Base-by-base conservation (phyloP, 202 grass and related monocot species). In the Setaria italica region DNA sequence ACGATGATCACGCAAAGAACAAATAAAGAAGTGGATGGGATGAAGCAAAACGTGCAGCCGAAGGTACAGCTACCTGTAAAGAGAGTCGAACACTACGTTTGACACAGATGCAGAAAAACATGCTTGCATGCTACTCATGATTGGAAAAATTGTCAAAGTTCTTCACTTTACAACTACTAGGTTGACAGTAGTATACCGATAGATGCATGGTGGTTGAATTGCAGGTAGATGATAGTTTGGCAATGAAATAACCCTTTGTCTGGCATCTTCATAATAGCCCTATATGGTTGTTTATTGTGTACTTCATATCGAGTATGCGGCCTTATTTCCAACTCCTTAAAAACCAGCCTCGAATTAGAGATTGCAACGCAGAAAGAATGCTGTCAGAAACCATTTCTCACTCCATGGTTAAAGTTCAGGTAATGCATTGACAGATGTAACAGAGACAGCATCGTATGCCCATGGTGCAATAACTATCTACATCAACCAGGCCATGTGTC, bases 11-110 rank as follows among this genome's bases (percentile, higher is more conserved):
- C 62, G 65, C 37, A 72, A 82, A 32, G 72, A 48, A 32, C 4
- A 9, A 2, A 21, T 48, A 62, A 11, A 54, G 43, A 9, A 13
- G 17, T 21, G 29, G 11, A 32, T 21, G 12, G 17, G 67, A 63
- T 19, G 79, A 79, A 79, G 56, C 17, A 59, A 84, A 88, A 91
- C 65, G 70, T 91, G 89, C 81, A 59, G 10, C 49, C 33, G 69
- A 87, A 80, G 85, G 47, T 77, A 72, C 41, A 72, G 70, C 16
- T 43, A 48, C 29, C 62, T 56, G 66, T 32, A 56, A 71, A 82
- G 74, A 9, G 7, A 55, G 71, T 77, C 63, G 13, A 78, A 12
- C 6, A 15, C 5, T 37, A 45, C 33, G 32, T 66, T 67, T 67
- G 2, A 10, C 33, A 66, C 30, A 58, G 56, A 73, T 74, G 47